A percentile compares a stretch with the other conserved stretches of the same genome.
Conservation (phyloP, 2,329 filamentous ascomycete genomes). For the Calonectria fujianensis region DNA sequence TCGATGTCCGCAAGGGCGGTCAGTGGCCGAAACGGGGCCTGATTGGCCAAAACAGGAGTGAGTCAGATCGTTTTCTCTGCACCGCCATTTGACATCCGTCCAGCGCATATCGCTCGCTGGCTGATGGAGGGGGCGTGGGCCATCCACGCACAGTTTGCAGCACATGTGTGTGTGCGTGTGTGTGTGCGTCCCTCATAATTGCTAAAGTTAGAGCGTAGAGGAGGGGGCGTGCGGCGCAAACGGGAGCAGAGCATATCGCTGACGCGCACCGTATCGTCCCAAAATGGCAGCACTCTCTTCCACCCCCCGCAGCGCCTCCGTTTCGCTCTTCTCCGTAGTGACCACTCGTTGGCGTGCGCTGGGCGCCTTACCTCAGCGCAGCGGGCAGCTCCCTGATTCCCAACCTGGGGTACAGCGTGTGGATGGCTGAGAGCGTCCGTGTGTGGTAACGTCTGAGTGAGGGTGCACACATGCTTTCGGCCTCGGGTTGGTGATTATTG, state of each 20-base stretch:
- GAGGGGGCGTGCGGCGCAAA: constrained; percentile 6
- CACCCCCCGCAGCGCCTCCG: constrained; percentile 15
- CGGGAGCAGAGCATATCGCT: background rate
- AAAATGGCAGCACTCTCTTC: constrained; percentile 10
- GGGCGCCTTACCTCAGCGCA: constrained; percentile 35
- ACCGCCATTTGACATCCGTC: constrained; percentile 40
- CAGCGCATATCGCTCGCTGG: constrained; percentile 18
- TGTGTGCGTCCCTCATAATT: constrained; percentile 6
- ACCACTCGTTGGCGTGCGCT: background rate
- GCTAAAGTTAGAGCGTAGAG: constrained; percentile 18
- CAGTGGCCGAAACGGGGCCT: constrained; percentile 7
- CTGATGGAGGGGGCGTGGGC: constrained; percentile 1
- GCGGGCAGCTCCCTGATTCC: constrained; percentile 9
- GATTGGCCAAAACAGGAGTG: constrained; percentile 20
- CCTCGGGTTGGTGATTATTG: constrained; percentile 9
- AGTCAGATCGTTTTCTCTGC: constrained; percentile 40
- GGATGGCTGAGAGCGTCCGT: constrained; percentile 16
- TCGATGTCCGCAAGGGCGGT: constrained; percentile 37
- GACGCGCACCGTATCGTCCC: constrained; percentile 19
- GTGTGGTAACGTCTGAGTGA: constrained; percentile 24
- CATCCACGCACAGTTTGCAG: background rate
- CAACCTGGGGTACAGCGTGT: constrained; percentile 12
- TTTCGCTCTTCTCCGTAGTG: constrained; percentile 31
- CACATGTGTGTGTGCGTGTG: background rate
- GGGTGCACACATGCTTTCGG: background rate